phyloP scores from a whole-genome alignment of 192 early-diverging fungal species.

The Coemansia sp. region DNA sequence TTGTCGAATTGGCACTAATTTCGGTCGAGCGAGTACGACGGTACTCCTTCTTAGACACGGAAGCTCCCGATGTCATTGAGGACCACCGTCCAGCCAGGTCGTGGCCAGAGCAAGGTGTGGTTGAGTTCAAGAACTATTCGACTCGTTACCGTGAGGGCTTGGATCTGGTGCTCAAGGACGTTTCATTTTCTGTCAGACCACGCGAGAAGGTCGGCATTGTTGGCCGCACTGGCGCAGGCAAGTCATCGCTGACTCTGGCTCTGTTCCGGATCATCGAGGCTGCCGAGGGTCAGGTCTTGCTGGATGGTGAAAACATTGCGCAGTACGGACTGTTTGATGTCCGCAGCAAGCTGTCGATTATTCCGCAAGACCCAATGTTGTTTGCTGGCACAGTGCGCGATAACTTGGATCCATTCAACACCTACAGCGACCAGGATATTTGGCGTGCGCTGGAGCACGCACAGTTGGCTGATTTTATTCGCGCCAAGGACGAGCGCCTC shows the following conservation, averaged over 20 bases:
- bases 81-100: slow-evolving; percentile 23
- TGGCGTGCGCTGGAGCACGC: slow-evolving; percentile 70
- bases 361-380: slow-evolving; percentile 77
- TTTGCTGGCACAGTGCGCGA: slow-evolving; percentile 72
- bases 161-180: slow-evolving; percentile 50
- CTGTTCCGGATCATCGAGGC: slow-evolving; percentile 77
- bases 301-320: slow-evolving; percentile 78
- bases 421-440: slow-evolving; percentile 64
- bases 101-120: slow-evolving; percentile 59
- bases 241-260: slow-evolving; percentile 65
- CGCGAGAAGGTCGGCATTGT: slow-evolving; percentile 66
- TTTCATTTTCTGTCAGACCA: slow-evolving; percentile 42
- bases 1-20: slow-evolving; percentile 68
- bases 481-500: slow-evolving; percentile 26
- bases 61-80: slow-evolving; percentile 36
- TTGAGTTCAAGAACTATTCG: slow-evolving; percentile 56
- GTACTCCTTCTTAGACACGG: slow-evolving; percentile 27
- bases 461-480: slow-evolving; percentile 30
- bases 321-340: slow-evolving; percentile 72
- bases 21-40: slow-evolving; percentile 61
- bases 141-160: slow-evolving; percentile 58
- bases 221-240: slow-evolving; percentile 46
- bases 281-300: slow-evolving; percentile 61
- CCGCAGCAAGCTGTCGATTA: slow-evolving; percentile 70
- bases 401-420: slow-evolving; percentile 80